Evolutionary conservation across 2,329 filamentous ascomycete genomes (phyloP).

Genomic region (Calonectria crousiana): DNA sequence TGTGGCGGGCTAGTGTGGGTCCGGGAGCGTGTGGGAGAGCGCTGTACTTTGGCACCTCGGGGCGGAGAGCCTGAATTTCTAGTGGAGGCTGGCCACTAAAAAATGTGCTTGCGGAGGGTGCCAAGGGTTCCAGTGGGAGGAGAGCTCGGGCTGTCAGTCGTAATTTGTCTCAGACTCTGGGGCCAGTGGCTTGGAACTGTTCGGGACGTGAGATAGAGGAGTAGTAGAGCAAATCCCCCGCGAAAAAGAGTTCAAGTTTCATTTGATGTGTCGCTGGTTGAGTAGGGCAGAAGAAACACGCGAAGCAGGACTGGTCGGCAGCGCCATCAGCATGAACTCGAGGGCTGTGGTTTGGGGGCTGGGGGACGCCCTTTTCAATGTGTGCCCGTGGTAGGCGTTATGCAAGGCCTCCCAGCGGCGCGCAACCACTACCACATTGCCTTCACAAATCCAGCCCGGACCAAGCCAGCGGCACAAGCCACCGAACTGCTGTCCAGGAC

Average conservation of each 20-base stretch:
- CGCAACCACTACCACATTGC: conserved; percentile 1
- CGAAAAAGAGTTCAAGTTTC: conserved; percentile 1
- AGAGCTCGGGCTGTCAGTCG: conserved; percentile 5
- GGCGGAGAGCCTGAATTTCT: conserved; percentile 8
- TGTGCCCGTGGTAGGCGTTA: neutral
- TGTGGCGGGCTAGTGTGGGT: conserved; percentile 1
- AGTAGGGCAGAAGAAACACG: neutral
- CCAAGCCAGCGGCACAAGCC: conserved; percentile 16
- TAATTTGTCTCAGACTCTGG: conserved; percentile 14
- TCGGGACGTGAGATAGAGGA: neutral
- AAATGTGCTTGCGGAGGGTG: neutral
- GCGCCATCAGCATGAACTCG: neutral
- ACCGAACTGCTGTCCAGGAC: neutral
- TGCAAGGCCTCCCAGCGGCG: conserved; percentile 19
- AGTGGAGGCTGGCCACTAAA: conserved; percentile 20
- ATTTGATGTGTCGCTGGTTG: conserved; percentile 14
- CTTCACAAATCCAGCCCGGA: conserved; percentile 4
- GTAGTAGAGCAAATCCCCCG: neutral
- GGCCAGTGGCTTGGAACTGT: conserved; percentile 8
- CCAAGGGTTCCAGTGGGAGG: conserved; percentile 13
- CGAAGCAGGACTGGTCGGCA: neutral
- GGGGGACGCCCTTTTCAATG: neutral
- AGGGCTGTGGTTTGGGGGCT: conserved; percentile 5
- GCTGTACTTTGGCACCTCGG: neutral
- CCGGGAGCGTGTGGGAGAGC: neutral